Base-by-base conservation (phyloP, 148 eudicot species). In the Rhododendron molle region DNA sequence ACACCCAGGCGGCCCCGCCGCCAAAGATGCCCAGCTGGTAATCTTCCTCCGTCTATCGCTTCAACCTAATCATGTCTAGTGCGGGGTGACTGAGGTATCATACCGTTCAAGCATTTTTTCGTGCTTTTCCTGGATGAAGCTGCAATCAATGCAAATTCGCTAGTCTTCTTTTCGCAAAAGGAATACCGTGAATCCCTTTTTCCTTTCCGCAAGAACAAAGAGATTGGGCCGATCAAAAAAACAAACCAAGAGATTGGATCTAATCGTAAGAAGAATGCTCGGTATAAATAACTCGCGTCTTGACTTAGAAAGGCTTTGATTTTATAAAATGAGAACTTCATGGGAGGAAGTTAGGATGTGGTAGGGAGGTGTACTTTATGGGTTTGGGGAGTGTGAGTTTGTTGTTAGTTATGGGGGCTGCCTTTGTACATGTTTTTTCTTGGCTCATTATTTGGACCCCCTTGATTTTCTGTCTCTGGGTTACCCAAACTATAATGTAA, bases 1-100 rank as follows among this genome's bases (percentile, higher is more conserved):
- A 92, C 95, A 13, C 93, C 98, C 58, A 89, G 99, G 84, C 95
- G 96, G 74, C 99, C 97, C 34, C 89, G 98, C 62, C 88, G 97
- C 74, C 98, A 94, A 85, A 86, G 99, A 88, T 93, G 88, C 89
- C 91, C 94, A 88, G 91, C 93, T 46, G 93, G 96, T 87, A 94
- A 90, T 83, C 89, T 86, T 88, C 90, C 88, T 88, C 89, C 90
- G 20, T 78, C 92, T 5, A 90, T 91, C 78, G 85, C 89, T 49
- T 85, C 92, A 88, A 89, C 92, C 56, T 93, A 89, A 92, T 86
- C 73, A 11, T 15, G 5, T 10, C 16, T 26, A 3, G 4, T 26
- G 30, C 10, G 32, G 30, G 32, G 73, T 67, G 73, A 67, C 11
- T 26, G 6, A 67, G 14, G 73, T 26, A 12, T 26, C 73, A 15